A percentile compares a stretch with the other conserved stretches of the same genome.
phyloP scores from a whole-genome alignment of 2,329 filamentous ascomycete genomes.

The Pseudogymnoascus sp. region DNA sequence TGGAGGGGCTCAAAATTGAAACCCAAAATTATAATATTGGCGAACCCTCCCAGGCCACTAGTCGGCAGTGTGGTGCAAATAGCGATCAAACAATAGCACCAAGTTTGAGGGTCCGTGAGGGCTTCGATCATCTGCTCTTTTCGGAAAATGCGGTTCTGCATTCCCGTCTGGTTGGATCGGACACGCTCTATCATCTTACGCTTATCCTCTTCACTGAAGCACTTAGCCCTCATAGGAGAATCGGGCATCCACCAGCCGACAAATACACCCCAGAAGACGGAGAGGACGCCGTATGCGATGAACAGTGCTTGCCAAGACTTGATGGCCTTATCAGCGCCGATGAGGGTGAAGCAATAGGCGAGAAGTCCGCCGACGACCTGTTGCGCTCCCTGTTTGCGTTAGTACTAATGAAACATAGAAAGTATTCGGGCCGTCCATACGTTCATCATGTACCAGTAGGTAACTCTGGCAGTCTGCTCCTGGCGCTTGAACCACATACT shows the following conservation, averaged over 20 bases:
- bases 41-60: conserved; percentile 64
- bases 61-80: conserved; percentile 69
- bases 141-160: conserved; percentile 45
- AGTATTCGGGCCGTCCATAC: conserved; percentile 33
- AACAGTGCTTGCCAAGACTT: conserved; percentile 57
- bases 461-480: conserved; percentile 56
- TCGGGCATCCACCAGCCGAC: conserved; percentile 44
- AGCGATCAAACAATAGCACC: conserved; percentile 57
- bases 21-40: conserved; percentile 66
- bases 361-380: conserved; percentile 57
- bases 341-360: conserved; percentile 50
- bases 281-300: conserved; percentile 39
- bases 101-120: conserved; percentile 57
- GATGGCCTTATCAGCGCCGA: conserved; percentile 38
- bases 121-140: conserved; percentile 44
- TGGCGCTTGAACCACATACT: conserved; percentile 66
- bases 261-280: conserved; percentile 35
- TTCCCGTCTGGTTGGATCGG: conserved; percentile 50
- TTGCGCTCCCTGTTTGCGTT: conserved; percentile 42
- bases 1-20: conserved; percentile 60
- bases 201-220: conserved; percentile 36
- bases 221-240: conserved; percentile 41
- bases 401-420: background rate
- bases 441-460: conserved; percentile 54
- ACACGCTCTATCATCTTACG: conserved; percentile 46